These are phyloP conservation scores for Coemansia sp. DNA, from an alignment of 192 early-diverging fungal genomes.

Conservation along the genomic window DNA sequence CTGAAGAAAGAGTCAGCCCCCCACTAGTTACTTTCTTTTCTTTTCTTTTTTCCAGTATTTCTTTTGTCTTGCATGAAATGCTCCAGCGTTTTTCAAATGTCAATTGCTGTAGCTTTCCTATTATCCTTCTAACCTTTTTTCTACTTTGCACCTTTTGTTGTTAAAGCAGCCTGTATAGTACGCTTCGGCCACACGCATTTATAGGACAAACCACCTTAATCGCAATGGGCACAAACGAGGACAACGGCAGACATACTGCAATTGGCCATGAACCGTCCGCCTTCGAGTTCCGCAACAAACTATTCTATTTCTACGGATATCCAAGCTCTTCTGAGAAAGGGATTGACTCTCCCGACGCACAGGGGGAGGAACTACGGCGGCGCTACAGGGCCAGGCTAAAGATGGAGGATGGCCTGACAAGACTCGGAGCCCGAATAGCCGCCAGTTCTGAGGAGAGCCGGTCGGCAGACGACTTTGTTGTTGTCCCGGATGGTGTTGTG, in stretches of 20 bases:
- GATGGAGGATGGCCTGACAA: constrained; percentile 12
- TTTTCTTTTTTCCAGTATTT: not conserved
- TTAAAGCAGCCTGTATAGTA: not conserved
- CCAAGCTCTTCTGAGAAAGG: constrained; percentile 5
- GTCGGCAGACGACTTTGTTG: constrained; percentile 13
- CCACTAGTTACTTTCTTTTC: not conserved
- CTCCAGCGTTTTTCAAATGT: not conserved
- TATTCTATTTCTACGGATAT: constrained; percentile 32
- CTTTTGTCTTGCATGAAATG: not conserved
- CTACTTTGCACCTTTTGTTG: not conserved
- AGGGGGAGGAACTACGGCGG: constrained; percentile 35
- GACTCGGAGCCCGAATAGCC: constrained; percentile 16
- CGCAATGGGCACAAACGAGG: constrained; percentile 12
- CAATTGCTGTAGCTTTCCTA: not conserved
- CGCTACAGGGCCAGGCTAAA: constrained; percentile 16
- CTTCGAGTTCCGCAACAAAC: constrained; percentile 9
- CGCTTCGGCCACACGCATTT: not conserved
- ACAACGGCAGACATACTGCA: not conserved
- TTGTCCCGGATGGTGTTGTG: constrained; percentile 16
- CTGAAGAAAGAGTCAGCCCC: not conserved
- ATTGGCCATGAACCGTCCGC: not conserved
- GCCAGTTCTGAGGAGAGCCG: not conserved
- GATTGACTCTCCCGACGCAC: constrained; percentile 31
- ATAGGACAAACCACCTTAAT: not conserved
- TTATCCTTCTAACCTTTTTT: not conserved